Conservation (phyloP, 2,329 filamentous ascomycete species). For the Aspergillus neoniger region DNA sequence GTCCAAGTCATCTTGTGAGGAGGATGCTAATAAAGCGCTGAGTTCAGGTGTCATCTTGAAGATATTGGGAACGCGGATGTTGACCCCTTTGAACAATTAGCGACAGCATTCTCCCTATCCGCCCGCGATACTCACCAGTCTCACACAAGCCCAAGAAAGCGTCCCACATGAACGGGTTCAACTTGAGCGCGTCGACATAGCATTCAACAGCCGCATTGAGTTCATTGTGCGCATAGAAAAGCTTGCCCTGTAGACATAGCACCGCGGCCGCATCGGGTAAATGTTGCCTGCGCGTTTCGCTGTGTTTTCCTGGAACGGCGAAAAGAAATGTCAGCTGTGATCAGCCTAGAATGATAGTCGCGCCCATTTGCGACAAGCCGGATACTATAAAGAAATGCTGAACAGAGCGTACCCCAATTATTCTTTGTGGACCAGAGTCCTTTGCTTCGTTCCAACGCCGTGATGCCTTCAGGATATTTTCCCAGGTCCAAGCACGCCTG, state of each 20-base stretch:
- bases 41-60: constrained; percentile 75
- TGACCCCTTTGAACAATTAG: constrained; percentile 61
- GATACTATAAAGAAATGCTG: background rate
- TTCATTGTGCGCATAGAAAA: constrained; percentile 78
- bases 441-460: constrained; percentile 79
- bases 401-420: constrained; percentile 66
- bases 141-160: constrained; percentile 88
- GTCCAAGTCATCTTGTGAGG: constrained; percentile 35
- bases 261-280: constrained; percentile 81
- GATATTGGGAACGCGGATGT: constrained; percentile 78
- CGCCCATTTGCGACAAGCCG: background rate
- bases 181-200: constrained; percentile 84
- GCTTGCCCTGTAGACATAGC: constrained; percentile 80
- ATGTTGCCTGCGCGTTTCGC: constrained; percentile 70
- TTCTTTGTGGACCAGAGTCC: constrained; percentile 74
- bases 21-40: constrained; percentile 49
- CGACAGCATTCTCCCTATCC: background rate
- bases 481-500: constrained; percentile 82
- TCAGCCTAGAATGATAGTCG: background rate
- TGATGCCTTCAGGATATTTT: constrained; percentile 76
- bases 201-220: constrained; percentile 79
- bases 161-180: constrained; percentile 98
- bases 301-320: constrained; percentile 63
- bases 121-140: constrained; percentile 52
- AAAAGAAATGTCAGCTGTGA: constrained; percentile 8